A percentile compares a stretch with the other conserved stretches of the same genome.
These are phyloP conservation scores for Vitis labrusca DNA, from an alignment of 164 flowering plant species.

Conservation along the genomic window DNA sequence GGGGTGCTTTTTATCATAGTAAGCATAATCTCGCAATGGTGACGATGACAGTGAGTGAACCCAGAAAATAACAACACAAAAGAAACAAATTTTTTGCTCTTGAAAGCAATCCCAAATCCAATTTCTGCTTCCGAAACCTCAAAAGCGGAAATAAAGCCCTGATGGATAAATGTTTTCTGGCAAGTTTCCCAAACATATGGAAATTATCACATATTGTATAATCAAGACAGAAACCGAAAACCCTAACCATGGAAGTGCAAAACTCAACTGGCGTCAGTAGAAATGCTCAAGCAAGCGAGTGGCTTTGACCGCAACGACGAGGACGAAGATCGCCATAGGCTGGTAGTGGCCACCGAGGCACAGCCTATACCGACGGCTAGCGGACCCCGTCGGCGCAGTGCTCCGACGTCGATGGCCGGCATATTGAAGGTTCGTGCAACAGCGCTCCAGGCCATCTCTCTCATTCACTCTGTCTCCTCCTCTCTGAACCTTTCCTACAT, in stretches of 20 bases:
- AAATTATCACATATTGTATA: too few species aligned
- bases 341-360: slow-evolving; percentile 45
- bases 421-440: slow-evolving; percentile 36
- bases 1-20: too few species aligned
- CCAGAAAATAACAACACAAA: too few species aligned
- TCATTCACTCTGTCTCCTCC: slow-evolving; percentile 1
- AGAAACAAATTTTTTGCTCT: too few species aligned
- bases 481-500: slow-evolving; percentile 7
- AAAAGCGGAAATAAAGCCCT: too few species aligned
- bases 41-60: too few species aligned
- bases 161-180: too few species aligned
- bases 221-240: background rate
- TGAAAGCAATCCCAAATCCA: too few species aligned
- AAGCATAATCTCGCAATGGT: too few species aligned
- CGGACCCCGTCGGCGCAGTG: slow-evolving; percentile 41
- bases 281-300: slow-evolving; percentile 50
- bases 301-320: slow-evolving; percentile 14
- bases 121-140: too few species aligned
- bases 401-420: slow-evolving; percentile 45
- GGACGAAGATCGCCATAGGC: slow-evolving; percentile 36
- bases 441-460: slow-evolving; percentile 53
- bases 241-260: background rate
- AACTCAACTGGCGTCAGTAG: slow-evolving; percentile 21
- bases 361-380: slow-evolving; percentile 47
- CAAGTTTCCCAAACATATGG: too few species aligned